Percentiles rank a stretch among this genome's conserved stretches.
Conservation (phyloP, 768 basidiomycete genomes). For the Lentinula sp. region DNA sequence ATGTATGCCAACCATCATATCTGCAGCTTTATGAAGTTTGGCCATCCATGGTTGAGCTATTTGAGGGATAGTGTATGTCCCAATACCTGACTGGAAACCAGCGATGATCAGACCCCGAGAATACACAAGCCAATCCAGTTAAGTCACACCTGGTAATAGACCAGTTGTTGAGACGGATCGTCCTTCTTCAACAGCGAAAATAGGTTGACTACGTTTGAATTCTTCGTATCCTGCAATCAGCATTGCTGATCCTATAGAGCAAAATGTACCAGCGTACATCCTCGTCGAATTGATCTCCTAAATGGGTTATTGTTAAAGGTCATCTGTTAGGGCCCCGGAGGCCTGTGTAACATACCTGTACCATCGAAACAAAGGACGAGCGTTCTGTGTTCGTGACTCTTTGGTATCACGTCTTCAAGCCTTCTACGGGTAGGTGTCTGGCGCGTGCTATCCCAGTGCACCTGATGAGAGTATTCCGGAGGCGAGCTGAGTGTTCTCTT, state of each 20-base stretch:
- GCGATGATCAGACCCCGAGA: background rate
- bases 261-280: background rate
- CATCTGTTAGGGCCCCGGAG: too few relatives aligned
- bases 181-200: conserved; percentile 32
- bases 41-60: conserved; percentile 41
- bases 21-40: conserved; percentile 23
- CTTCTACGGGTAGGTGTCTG: background rate
- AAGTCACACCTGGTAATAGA: background rate
- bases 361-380: conserved; percentile 3
- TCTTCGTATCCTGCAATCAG: conserved; percentile 11
- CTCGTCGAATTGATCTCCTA: conserved; percentile 4
- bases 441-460: background rate
- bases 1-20: conserved; percentile 38
- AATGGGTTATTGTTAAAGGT: too few relatives aligned
- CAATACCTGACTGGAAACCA: conserved; percentile 42
- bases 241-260: background rate
- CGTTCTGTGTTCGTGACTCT: conserved; percentile 11
- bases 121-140: background rate
- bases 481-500: conserved; percentile 1
- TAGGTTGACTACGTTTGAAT: conserved; percentile 33
- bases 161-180: conserved; percentile 12
- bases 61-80: conserved; percentile 49
- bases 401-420: conserved; percentile 3
- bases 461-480: conserved; percentile 5
- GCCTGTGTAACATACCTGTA: background rate